Evolutionary conservation across 148 eudicot species (phyloP).

Genomic region (Nepenthes gracilis): DNA sequence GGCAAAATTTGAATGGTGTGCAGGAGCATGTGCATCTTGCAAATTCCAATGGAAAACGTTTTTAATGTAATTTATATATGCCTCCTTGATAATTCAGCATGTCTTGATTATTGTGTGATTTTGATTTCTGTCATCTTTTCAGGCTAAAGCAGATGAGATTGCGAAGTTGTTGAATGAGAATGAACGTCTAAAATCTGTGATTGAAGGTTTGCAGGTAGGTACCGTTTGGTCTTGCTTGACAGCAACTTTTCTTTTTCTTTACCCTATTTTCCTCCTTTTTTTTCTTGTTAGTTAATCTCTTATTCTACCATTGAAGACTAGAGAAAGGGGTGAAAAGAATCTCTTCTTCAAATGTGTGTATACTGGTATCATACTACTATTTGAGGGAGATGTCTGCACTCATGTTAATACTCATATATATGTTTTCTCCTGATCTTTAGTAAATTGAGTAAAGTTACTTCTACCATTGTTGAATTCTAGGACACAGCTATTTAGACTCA

Average conservation of each 20-base stretch:
- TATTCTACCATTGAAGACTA: not conserved
- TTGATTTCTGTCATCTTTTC: slow-evolving; percentile 10
- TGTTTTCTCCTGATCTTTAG: too few relatives aligned
- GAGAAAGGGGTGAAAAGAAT: too few relatives aligned
- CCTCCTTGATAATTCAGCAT: not conserved
- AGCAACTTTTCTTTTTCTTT: not conserved
- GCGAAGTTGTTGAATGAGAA: slow-evolving; percentile 90
- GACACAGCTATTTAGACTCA: too few relatives aligned
- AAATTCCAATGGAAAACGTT: not conserved
- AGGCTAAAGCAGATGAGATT: slow-evolving; percentile 98
- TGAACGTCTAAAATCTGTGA: slow-evolving; percentile 60
- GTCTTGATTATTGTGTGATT: not conserved
- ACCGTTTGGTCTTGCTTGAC: not conserved
- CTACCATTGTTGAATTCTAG: too few relatives aligned
- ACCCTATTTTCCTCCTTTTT: not conserved
- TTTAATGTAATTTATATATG: not conserved
- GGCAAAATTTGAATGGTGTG: too few relatives aligned
- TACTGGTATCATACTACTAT: too few relatives aligned
- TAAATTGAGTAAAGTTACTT: too few relatives aligned
- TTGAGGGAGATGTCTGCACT: too few relatives aligned
- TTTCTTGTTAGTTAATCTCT: not conserved
- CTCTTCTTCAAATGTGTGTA: too few relatives aligned
- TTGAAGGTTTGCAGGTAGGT: slow-evolving; percentile 65
- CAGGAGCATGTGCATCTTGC: too few relatives aligned
- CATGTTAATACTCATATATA: too few relatives aligned